Evolutionary conservation across 371 early-diverging fungal genomes (phyloP), one percentile per base, ranked within the genome.

Genomic region (Apophysomyces trapeziformis): DNA sequence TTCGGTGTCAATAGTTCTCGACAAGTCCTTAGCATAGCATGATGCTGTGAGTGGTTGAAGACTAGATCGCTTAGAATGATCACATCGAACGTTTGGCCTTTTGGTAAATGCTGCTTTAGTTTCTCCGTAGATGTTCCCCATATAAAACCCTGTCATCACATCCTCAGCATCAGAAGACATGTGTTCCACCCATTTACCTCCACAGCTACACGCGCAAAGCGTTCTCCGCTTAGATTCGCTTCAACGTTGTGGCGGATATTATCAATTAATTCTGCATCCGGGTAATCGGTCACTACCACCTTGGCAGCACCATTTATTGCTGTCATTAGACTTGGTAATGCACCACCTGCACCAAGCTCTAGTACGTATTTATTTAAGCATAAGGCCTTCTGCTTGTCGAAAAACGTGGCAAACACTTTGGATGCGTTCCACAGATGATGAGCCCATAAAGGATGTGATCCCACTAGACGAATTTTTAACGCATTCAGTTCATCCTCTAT

Each of bases 381-480:
- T 5, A 92, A 65, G 5, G 79, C 76, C 36, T 87, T 87, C 66
- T 87, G 74, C 37, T 69, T 56, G 65, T 96, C 96, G 58, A 97
- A 78, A 68, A 92, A 88, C 38, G 87, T 77, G 26, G 95, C 90
- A 81, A 95, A 86, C 41, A 87, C 85, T 68, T 90, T 88, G 60
- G 93, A 92, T 1, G 96, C 95, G 69, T 97, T 97, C 96, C 96
- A 96, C 57, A 96, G 82, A 59, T 90, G 82, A 72, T 96, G 95
- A 7, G 89, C 96, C 96, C 95, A 96, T 4, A 96, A 80, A 18
- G 92, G 91, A 70, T 94, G 94, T 2, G 89, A 82, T 16, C 93
- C 93, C 6, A 93, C 88, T 0, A 93, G 78, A 18, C 85, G 86
- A 54, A 93, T 77, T 26, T 63, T 84, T 26, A 92, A 75, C 46